Base-by-base conservation (phyloP, 805 yeast species). In the Candida tibetensis region DNA sequence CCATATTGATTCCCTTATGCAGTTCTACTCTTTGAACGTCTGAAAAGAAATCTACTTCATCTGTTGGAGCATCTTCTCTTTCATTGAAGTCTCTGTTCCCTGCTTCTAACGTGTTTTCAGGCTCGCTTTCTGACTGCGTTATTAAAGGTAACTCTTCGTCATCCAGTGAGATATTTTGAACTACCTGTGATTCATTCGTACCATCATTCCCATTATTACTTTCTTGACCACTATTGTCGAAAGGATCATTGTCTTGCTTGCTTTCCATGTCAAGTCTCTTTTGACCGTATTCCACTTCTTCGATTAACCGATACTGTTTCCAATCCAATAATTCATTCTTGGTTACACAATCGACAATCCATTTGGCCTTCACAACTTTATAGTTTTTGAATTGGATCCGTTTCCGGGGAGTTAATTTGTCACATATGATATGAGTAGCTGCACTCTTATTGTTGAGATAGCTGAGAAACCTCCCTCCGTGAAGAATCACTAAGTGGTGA, bases 341-440 rank as follows among this genome's bases (percentile, higher is more conserved):
- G 3, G 68, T 65, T 4, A 88, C 66, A 37, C 85, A 74, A 15
- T 88, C 85, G 0, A 72, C 66, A 2, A 93, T 71, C 98, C 98
- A 91, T 22, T 72, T 71, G 0, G 97, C 96, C 41, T 60, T 73
- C 1, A 89, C 95, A 2, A 93, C 95, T 47, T 77, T 81, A 56
- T 75, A 83, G 44, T 81, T 76, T 25, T 69, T 64, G 55, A 78
- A 87, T 58, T 85, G 82, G 3, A 74, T 53, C 38, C 69, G 64
- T 58, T 93, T 91, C 37, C 84, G 68, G 0, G 93, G 87, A 0
- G 98, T 88, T 45, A 91, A 57, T 19, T 78, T 69, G 39, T 82
- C 79, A 5, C 96, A 95, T 3, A 93, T 66, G 3, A 91, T 82
- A 61, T 93, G 98, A 0, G 97, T 85, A 0, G 82, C 93, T 8